Base-by-base conservation (phyloP, 345 rosid genomes). In the Cardiospermum halicacabum region DNA sequence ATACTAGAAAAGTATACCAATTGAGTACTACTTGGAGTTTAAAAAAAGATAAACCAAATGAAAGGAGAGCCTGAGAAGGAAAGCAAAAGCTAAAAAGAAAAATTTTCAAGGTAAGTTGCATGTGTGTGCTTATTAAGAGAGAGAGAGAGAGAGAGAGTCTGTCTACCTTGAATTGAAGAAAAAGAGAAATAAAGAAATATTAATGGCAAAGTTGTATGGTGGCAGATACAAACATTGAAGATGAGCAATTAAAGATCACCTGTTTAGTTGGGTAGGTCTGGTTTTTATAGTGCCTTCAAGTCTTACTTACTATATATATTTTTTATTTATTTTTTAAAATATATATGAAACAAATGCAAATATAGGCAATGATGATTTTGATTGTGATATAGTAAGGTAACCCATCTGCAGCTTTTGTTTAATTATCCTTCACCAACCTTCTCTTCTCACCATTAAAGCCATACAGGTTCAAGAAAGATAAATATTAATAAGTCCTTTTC, bases 191-290 rank as follows among this genome's bases (percentile, higher is more conserved):
- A 69, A 21, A 40, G 31, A 28, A 63, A 65, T 65, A 87, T 75
- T 82, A 81, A 86, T 80, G 76, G 75, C 67, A 59, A 71, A 80
- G 79, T 56, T 53, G 65, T 53, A 60, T 58, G 82, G 81, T 71
- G 93, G 88, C 91, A 93, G 98, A 80, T 88, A 69, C 65, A 71
- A n/a, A 83, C 86, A 92, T 86, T 88, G 86, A 89, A 88, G 84
- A 71, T 78, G 82, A 73, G 93, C 80, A 88, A 85, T 89, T 83
- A 89, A 88, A 82, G 78, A 88, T 62, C 80, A 69, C 45, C 55
- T 74, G 68, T 75, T 75, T 78, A 58, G 86, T 81, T 89, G 84
- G 89, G 91, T 88, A 86, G 90, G 89, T 89, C 74, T 81, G 78
- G 82, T 75, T 77, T 81, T 86, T 80, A 78, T 82, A 77, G 60